Base-by-base conservation (phyloP, 495 filamentous ascomycete species). In the Margaritispora aquatica region DNA sequence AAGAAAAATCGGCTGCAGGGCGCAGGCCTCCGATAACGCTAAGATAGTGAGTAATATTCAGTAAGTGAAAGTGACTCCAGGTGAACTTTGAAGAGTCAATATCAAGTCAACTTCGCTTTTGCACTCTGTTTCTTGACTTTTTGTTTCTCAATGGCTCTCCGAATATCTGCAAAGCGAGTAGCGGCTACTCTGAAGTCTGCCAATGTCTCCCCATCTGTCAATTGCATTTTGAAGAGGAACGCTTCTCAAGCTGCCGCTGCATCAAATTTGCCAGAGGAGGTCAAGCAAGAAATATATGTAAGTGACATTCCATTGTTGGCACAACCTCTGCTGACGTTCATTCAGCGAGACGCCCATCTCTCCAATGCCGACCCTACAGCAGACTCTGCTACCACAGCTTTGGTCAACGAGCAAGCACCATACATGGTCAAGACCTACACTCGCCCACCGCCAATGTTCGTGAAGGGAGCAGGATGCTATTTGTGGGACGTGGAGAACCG, bases 351-450 rank as follows among this genome's bases (percentile, higher is more conserved):
- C 69, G 72, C 83, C 8, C 65, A 75, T 24, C 70, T 95, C 15
- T 79, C 89, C 1, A 89, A 87, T 60, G 79, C 88, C 22, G 94
- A 98, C 70, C 94, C 94, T 11, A 63, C 85, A 0, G 58, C 80
- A 2, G 88, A 96, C 71, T 96, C 92, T 19, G 70, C 80, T 56
- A 92, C 89, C 50, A 78, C 82, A n/a, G 79, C 83, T 22, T 77
- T 96, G 48, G 78, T 96, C 57, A 75, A 81, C 23, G 81, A 88
- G 38, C 84, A 90, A 55, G 74, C 84, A 11, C 87, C 88, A 0
- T 96, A 81, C 74, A 96, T 98, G 92, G 88, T 98, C 4, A 84
- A 90, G 21, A 98, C 94, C 48, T 98, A 98, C 71, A 86, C 89
- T 54, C 88, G 94, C 34, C 93, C 94, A n/a, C 78, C 86, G 36